phyloP scores from a whole-genome alignment of 345 rosid genomes.

The Arabidopsis arenosa region DNA sequence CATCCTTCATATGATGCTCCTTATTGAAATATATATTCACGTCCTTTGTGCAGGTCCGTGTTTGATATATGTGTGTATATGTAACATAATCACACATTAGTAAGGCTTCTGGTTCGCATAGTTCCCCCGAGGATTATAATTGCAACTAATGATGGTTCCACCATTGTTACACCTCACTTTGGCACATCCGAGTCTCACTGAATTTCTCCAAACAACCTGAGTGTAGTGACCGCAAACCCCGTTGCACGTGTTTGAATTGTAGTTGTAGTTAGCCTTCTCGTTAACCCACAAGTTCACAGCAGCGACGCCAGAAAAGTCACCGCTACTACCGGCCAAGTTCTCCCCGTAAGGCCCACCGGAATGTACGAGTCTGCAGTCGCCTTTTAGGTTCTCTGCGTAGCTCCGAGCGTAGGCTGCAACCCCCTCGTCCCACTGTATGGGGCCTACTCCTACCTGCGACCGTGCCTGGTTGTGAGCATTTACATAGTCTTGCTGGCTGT shows the following conservation, averaged over 20 bases:
- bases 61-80: not conserved
- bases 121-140: slow-evolving; percentile 32
- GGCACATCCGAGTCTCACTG: slow-evolving; percentile 39
- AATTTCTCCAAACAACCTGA: slow-evolving; percentile 44
- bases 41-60: not conserved
- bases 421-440: slow-evolving; percentile 28
- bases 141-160: slow-evolving; percentile 41
- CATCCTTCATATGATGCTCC: not conserved
- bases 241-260: slow-evolving; percentile 24
- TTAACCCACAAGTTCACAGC: slow-evolving; percentile 40
- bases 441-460: slow-evolving; percentile 20
- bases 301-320: slow-evolving; percentile 4
- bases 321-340: slow-evolving; percentile 6
- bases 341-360: slow-evolving; percentile 39
- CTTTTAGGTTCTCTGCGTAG: slow-evolving; percentile 27
- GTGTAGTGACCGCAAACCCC: slow-evolving; percentile 40
- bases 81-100: not conserved
- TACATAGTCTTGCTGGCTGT: slow-evolving; percentile 32
- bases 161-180: slow-evolving; percentile 40
- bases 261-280: slow-evolving; percentile 38
- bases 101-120: not conserved
- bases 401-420: slow-evolving; percentile 26
- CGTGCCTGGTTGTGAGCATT: slow-evolving; percentile 33
- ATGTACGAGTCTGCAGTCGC: slow-evolving; percentile 33
- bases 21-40: slow-evolving; percentile 5